These are phyloP conservation scores for Diaporthe sp. DNA, from an alignment of 2,329 filamentous ascomycete species.

Conservation along the genomic window DNA sequence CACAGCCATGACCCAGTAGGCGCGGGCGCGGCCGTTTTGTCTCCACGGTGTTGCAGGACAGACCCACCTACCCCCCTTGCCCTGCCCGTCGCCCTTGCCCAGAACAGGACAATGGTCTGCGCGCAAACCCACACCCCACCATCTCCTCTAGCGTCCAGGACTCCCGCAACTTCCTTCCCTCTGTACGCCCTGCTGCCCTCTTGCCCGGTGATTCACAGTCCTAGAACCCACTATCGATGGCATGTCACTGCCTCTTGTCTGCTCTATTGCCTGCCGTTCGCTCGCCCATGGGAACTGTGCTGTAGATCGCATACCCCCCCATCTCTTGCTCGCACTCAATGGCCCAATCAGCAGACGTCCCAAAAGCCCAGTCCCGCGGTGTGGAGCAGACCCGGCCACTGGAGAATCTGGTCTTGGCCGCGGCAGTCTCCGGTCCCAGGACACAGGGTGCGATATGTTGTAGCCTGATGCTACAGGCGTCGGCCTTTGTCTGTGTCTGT, in stretches of 20 bases:
- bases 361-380: slow-evolving; percentile 8
- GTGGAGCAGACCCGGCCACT: slow-evolving; percentile 11
- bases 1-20: not conserved
- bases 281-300: not conserved
- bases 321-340: slow-evolving; percentile 14
- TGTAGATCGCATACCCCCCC: slow-evolving; percentile 9
- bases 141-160: slow-evolving; percentile 14
- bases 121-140: slow-evolving; percentile 21
- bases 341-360: slow-evolving; percentile 17
- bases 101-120: slow-evolving; percentile 13
- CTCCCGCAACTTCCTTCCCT: slow-evolving; percentile 32
- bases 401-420: not conserved
- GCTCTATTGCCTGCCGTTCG: not conserved
- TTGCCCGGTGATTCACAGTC: slow-evolving; percentile 21
- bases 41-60: slow-evolving; percentile 5
- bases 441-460: slow-evolving; percentile 12
- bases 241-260: slow-evolving; percentile 1
- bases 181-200: slow-evolving; percentile 2
- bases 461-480: slow-evolving; percentile 4
- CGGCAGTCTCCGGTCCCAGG: slow-evolving; percentile 9
- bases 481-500: not conserved
- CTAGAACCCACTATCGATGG: slow-evolving; percentile 13
- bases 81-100: not conserved
- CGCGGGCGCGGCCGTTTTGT: slow-evolving; percentile 15
- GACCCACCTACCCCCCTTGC: not conserved